Conservation (phyloP, 306 rosid genomes). For the Gastrolobium bilobum region DNA sequence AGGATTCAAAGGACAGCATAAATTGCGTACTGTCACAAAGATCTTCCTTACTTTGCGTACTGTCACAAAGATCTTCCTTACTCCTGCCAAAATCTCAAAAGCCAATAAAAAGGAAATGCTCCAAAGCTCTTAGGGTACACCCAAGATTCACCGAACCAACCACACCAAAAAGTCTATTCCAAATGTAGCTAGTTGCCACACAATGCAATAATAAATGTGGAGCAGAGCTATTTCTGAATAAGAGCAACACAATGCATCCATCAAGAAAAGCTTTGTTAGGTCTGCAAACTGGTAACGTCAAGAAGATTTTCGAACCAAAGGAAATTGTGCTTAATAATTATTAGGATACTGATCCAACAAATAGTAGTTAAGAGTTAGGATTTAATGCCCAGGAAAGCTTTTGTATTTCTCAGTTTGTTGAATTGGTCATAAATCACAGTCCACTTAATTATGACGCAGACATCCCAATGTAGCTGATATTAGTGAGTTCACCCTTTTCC, state of each 20-base stretch:
- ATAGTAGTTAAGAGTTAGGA: neutral
- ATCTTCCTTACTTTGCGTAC: neutral
- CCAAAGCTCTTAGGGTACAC: neutral
- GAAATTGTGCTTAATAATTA: constrained; percentile 12
- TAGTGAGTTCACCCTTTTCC: constrained; percentile 30
- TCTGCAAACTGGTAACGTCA: neutral
- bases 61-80: neutral
- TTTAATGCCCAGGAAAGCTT: neutral
- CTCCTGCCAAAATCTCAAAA: constrained; percentile 23
- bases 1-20: constrained; percentile 15
- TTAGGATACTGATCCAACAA: constrained; percentile 14
- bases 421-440: neutral
- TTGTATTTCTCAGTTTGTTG: neutral
- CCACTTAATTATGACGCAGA: neutral
- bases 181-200: neutral
- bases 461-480: neutral
- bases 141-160: constrained; percentile 14
- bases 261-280: neutral
- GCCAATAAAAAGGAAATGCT: neutral
- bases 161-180: constrained; percentile 5
- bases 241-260: neutral
- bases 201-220: neutral
- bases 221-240: neutral
- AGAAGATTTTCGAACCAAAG: neutral
- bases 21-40: neutral